Conservation (phyloP, 768 basidiomycete genomes). For the Boletus tomentosulus region DNA sequence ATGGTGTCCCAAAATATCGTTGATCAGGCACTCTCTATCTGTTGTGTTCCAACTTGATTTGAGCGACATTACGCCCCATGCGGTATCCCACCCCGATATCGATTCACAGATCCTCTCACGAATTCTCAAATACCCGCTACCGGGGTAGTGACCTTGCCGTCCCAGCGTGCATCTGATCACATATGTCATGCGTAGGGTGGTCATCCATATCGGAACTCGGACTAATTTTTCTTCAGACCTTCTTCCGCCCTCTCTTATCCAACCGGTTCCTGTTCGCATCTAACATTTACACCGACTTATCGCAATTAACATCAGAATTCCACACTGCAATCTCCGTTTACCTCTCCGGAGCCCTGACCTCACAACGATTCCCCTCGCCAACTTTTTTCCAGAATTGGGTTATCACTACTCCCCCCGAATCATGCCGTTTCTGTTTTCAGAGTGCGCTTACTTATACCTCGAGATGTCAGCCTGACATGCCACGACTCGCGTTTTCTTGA, state of each 20-base stretch:
- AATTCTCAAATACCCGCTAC: neutral
- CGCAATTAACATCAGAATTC: slow-evolving; percentile 20
- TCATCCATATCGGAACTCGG: slow-evolving; percentile 18
- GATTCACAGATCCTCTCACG: slow-evolving; percentile 27
- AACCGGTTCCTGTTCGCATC: slow-evolving; percentile 5
- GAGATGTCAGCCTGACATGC: neutral
- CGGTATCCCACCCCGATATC: slow-evolving; percentile 7
- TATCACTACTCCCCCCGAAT: slow-evolving; percentile 4
- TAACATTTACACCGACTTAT: slow-evolving; percentile 5
- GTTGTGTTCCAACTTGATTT: slow-evolving; percentile 5
- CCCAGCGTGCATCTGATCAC: slow-evolving; percentile 5
- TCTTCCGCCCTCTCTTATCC: neutral
- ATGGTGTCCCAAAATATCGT: slow-evolving; percentile 17
- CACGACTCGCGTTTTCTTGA: neutral
- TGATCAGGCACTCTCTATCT: slow-evolving; percentile 17
- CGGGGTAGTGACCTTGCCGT: neutral
- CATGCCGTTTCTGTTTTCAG: neutral
- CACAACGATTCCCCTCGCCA: slow-evolving; percentile 1
- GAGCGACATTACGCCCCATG: slow-evolving; percentile 5
- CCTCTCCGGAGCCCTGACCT: slow-evolving; percentile 1
- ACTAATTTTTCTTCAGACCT: slow-evolving; percentile 5
- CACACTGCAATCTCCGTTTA: slow-evolving; percentile 2
- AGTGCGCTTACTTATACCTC: slow-evolving; percentile 21
- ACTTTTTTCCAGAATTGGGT: slow-evolving; percentile 6
- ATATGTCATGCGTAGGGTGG: slow-evolving; percentile 6